Conservation (phyloP, 164 flowering plant species). For the Stephania japonica region DNA sequence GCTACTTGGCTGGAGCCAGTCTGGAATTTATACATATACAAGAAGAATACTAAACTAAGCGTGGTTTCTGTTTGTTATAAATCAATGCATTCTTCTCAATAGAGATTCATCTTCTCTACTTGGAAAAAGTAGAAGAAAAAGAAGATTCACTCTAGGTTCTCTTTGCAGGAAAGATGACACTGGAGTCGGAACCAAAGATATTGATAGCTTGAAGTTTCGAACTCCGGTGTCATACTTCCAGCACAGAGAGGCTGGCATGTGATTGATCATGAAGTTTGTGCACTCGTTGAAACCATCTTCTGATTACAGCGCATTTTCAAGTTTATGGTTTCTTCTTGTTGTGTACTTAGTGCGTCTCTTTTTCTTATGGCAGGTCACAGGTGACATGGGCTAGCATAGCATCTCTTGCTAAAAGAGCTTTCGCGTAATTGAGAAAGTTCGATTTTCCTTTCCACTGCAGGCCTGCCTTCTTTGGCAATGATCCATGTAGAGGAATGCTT, state of each 20-base stretch:
- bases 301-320: not conserved
- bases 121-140: not conserved
- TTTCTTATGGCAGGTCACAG: not conserved
- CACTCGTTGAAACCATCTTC: not conserved
- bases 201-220: not conserved
- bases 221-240: not conserved
- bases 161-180: constrained; percentile 4
- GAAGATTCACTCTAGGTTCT: not conserved
- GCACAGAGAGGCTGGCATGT: not conserved
- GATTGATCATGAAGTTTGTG: not conserved
- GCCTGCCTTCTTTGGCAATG: not conserved
- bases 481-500: not conserved
- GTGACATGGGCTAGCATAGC: not conserved
- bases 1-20: not conserved
- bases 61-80: not conserved
- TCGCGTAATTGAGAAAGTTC: too few species aligned
- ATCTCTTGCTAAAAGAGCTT: too few species aligned
- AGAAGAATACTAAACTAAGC: not conserved
- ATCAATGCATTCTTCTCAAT: not conserved
- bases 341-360: not conserved
- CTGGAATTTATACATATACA: not conserved
- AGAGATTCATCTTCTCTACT: not conserved
- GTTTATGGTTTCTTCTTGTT: not conserved
- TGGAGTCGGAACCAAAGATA: not conserved
- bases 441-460: not conserved